phyloP scores from a whole-genome alignment of 306 rosid genomes.

The Vigna hirtella region DNA sequence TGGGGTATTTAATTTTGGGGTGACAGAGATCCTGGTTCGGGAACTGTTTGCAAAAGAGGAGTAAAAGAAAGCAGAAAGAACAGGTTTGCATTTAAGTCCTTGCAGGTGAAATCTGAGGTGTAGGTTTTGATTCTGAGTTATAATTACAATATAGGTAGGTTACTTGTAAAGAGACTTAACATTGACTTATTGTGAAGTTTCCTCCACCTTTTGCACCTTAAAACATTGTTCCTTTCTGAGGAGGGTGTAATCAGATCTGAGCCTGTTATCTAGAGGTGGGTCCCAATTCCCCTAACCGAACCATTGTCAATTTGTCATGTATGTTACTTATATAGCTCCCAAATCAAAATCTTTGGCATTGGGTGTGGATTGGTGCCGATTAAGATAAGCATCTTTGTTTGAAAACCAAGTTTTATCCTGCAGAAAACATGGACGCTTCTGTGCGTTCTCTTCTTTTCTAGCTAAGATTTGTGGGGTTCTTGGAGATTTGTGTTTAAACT shows the following conservation, averaged over 20 bases:
- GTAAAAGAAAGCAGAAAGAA: slow-evolving; percentile 15
- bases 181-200: slow-evolving; percentile 41
- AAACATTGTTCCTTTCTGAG: slow-evolving; percentile 52
- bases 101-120: slow-evolving; percentile 46
- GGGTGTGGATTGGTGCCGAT: slow-evolving; percentile 43
- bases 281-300: slow-evolving; percentile 41
- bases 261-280: slow-evolving; percentile 47
- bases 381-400: slow-evolving; percentile 41
- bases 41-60: slow-evolving; percentile 35
- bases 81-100: slow-evolving; percentile 43
- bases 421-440: slow-evolving; percentile 38
- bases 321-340: slow-evolving; percentile 45
- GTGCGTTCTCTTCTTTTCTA: slow-evolving; percentile 32
- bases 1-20: slow-evolving; percentile 36
- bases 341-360: slow-evolving; percentile 49
- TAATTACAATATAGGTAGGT: slow-evolving; percentile 40
- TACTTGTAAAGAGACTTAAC: slow-evolving; percentile 42
- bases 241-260: slow-evolving; percentile 41
- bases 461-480: slow-evolving; percentile 45
- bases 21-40: slow-evolving; percentile 57
- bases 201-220: slow-evolving; percentile 38
- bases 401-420: slow-evolving; percentile 52
- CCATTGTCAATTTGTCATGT: slow-evolving; percentile 40
- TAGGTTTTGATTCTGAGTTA: slow-evolving; percentile 27
- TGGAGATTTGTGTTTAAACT: slow-evolving; percentile 45